Evolutionary conservation across 2,329 filamentous ascomycete genomes (phyloP), one percentile per base, ranked within the genome.

Genomic region (Alternaria ventricosa): DNA sequence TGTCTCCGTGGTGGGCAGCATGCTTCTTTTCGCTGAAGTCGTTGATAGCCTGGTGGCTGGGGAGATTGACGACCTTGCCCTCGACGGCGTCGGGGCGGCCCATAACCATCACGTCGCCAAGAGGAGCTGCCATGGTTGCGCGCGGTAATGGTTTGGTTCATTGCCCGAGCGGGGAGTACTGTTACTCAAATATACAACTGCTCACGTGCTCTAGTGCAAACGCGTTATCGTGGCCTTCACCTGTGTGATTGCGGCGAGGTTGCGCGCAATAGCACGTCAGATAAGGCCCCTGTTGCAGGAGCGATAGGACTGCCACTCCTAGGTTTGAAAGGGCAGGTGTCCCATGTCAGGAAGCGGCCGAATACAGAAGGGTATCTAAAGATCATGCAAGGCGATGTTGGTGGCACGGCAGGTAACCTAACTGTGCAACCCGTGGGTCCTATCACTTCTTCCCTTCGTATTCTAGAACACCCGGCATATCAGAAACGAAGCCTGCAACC

Each of bases 1-100:
- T 18, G 6, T 49, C 56, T n/a, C 30, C 60, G 36, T 65, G 33
- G 6, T 20, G 30, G 3, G 30, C 45, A 47, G 63, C 63, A 22
- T 66, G 60, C 18, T 64, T 68, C 55, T 66, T 60, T 3, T 68
- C 63, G 27, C 50, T 66, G 41, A 66, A 66, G 25, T 55, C 45
- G 18, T 68, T 66, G 20, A 68, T 57, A 7, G 65, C 63, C 47
- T 54, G n/a, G 55, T 68, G 63, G 57, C 23, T 61, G 2, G 63
- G 63, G 47, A 61, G 27, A 57, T 15, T 58, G 27, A 57, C 59
- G 5, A 46, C 55, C 36, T 66, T 68, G 23, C 66, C 66, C n/a
- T 66, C 64, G 44, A 66, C 28, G 12, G 28, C 36, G 28, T 64
- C 59, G 8, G 66, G 61, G 1, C 53, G 25, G 18, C 64, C 64